Conservation (phyloP, 2,329 filamentous ascomycete species). For the Fusarium lateritium region DNA sequence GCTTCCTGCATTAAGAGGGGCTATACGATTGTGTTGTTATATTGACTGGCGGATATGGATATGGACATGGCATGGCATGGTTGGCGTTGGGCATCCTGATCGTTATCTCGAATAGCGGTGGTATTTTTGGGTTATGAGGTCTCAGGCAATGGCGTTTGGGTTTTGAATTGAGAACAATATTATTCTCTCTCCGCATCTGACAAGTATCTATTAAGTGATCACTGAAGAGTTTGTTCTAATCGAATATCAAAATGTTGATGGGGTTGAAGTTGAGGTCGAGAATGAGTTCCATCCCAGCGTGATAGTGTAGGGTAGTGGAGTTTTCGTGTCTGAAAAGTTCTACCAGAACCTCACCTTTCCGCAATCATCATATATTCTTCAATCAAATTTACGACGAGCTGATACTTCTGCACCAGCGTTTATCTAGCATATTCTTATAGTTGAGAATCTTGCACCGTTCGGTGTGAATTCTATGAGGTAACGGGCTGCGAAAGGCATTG, state of each 20-base stretch:
- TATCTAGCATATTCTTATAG: not conserved
- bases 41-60: not conserved
- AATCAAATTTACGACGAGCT: not conserved
- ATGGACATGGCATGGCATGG: constrained; percentile 32
- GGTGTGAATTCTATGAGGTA: not conserved
- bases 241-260: no score
- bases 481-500: not conserved
- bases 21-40: not conserved
- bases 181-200: not conserved
- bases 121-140: not conserved
- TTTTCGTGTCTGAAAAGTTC: not conserved
- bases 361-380: not conserved
- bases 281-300: not conserved
- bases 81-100: constrained; percentile 36
- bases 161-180: constrained; percentile 4
- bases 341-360: not conserved
- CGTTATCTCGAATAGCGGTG: not conserved
- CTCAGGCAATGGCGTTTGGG: constrained; percentile 18
- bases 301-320: constrained; percentile 13
- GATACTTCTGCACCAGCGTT: not conserved
- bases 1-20: constrained; percentile 65
- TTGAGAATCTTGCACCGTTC: no score
- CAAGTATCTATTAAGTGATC: not conserved
- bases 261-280: not conserved
- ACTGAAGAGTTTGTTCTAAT: no score